These are phyloP conservation scores for Macrocybe gigantea DNA, from an alignment of 768 basidiomycete species.

Conservation along the genomic window DNA sequence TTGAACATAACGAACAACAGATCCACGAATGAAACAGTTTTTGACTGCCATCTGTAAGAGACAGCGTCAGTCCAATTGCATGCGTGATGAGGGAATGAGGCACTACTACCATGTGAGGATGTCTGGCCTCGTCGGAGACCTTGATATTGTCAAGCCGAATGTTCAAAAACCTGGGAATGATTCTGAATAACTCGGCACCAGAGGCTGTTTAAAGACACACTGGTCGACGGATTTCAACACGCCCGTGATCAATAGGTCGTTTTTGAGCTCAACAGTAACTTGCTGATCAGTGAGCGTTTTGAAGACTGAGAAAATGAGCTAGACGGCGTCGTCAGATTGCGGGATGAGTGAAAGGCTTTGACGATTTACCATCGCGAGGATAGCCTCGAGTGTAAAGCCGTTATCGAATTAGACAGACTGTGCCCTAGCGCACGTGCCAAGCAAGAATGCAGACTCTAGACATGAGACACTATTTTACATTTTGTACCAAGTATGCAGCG, in stretches of 20 bases:
- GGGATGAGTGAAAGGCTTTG: too few species aligned
- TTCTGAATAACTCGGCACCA: neutral
- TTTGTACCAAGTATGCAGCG: too few species aligned
- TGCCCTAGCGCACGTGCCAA: too few species aligned
- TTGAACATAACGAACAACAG: conserved; percentile 96
- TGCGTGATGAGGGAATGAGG: conserved; percentile 11
- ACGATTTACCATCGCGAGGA: too few species aligned
- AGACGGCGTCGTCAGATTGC: conserved; percentile 3
- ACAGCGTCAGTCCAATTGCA: neutral
- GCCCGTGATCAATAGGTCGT: conserved; percentile 95
- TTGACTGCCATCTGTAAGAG: conserved; percentile 86
- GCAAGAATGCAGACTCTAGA: too few species aligned
- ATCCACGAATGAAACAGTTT: conserved; percentile 98
- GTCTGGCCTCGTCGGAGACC: conserved; percentile 85
- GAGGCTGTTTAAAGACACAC: conserved; percentile 38
- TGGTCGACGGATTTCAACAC: conserved; percentile 97
- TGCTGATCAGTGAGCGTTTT: conserved; percentile 97
- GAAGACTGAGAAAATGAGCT: conserved; percentile 98
- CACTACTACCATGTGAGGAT: conserved; percentile 87
- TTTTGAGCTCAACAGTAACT: conserved; percentile 97
- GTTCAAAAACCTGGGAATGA: conserved; percentile 71
- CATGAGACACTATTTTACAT: too few species aligned
- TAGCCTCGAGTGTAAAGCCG: too few species aligned
- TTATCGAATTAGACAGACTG: too few species aligned
- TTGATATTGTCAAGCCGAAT: conserved; percentile 93